Percentiles rank a stretch among this genome's conserved stretches.
phyloP scores from a whole-genome alignment of 2,329 filamentous ascomycete species.

The Aspergillus quadricinctus region DNA sequence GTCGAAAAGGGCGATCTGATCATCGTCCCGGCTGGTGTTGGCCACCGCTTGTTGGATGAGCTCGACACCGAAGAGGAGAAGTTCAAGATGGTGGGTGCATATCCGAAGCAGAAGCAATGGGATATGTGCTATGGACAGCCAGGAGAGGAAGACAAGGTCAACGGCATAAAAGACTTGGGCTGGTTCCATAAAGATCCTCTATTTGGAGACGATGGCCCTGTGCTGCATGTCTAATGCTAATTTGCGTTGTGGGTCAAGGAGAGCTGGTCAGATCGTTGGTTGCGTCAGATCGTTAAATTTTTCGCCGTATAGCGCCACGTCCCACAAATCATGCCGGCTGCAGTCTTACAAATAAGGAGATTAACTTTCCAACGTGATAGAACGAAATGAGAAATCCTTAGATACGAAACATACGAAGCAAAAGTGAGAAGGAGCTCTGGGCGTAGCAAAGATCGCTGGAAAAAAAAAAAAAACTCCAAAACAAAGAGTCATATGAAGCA shows the following conservation, averaged over 20 bases:
- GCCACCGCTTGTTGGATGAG: slow-evolving; percentile 60
- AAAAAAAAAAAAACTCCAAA: background rate
- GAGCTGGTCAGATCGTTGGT: background rate
- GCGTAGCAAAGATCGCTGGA: background rate
- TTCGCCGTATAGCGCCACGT: background rate
- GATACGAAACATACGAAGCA: background rate
- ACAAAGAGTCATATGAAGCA: slow-evolving; percentile 1
- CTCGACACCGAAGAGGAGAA: slow-evolving; percentile 36
- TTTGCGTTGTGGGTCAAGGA: background rate
- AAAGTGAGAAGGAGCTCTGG: background rate
- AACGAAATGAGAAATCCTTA: background rate
- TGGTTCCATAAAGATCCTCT: slow-evolving; percentile 62
- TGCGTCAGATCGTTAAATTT: background rate
- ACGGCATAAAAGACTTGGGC: slow-evolving; percentile 44
- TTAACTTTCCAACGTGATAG: background rate
- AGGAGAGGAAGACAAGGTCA: slow-evolving; percentile 52
- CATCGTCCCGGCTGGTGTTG: slow-evolving; percentile 62
- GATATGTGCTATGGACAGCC: slow-evolving; percentile 67
- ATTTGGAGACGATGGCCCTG: slow-evolving; percentile 53
- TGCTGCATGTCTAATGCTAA: slow-evolving; percentile 33
- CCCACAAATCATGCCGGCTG: background rate
- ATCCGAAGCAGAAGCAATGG: slow-evolving; percentile 56
- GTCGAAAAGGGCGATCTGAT: slow-evolving; percentile 60
- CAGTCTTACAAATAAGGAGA: background rate
- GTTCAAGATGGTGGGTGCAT: slow-evolving; percentile 66